Conservation (phyloP, 139 green algal species). For the Chlamydomonas sphaeroides region DNA sequence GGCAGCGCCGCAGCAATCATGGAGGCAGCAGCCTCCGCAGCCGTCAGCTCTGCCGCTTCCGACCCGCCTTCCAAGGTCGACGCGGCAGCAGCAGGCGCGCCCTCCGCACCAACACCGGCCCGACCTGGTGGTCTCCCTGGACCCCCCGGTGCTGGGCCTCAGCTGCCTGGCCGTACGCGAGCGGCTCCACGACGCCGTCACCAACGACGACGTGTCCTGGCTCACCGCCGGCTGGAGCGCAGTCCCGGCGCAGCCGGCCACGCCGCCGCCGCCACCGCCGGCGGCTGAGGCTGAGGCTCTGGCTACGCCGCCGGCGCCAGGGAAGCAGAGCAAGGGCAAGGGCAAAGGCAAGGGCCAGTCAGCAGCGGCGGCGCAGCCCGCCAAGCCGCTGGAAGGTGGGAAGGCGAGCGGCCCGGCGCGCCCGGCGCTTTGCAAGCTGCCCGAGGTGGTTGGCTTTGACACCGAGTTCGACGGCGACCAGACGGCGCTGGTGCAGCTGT, state of each 20-base stretch:
- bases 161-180: not conserved
- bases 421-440: no score
- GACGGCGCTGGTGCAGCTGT: constrained; percentile 31
- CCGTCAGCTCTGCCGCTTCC: no score
- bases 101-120: no score
- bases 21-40: not conserved
- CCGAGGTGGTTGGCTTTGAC: constrained; percentile 7
- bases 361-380: no score
- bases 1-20: not conserved
- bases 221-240: not conserved
- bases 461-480: constrained; percentile 30
- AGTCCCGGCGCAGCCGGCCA: no score
- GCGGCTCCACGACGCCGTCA: not conserved
- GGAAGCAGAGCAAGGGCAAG: not conserved
- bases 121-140: not conserved
- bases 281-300: not conserved
- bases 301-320: not conserved
- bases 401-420: not conserved
- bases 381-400: not conserved
- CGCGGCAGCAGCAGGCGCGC: no score
- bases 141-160: not conserved
- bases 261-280: not conserved
- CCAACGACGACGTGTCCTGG: not conserved
- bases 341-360: not conserved
- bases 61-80: no score